These are phyloP conservation scores for Aphanomyces astaci DNA, from an alignment of 352 stramenopile species.

Conservation along the genomic window DNA sequence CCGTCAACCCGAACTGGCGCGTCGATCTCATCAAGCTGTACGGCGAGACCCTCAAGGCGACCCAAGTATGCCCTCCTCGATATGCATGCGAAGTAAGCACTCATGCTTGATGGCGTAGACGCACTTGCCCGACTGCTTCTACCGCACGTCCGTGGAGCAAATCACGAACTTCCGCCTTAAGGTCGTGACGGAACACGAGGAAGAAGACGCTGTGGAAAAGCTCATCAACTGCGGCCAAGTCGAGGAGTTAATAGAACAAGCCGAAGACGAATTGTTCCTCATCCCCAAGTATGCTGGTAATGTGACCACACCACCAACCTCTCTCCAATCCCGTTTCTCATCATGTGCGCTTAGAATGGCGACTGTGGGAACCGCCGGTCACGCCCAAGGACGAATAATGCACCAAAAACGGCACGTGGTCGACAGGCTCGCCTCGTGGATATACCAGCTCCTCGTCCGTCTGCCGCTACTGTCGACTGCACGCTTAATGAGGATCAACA, in stretches of 20 bases:
- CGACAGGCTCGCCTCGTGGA: no score
- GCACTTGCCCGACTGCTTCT: constrained; percentile 29
- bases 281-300: constrained; percentile 81
- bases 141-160: constrained; percentile 69
- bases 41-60: constrained; percentile 69
- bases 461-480: no score
- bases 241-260: constrained; percentile 83
- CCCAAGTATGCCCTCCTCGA: constrained; percentile 41
- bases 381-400: constrained; percentile 33
- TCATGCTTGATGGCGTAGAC: constrained; percentile 1
- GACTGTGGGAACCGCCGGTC: constrained; percentile 69
- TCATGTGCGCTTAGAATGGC: constrained; percentile 1
- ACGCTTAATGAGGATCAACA: no score
- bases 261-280: constrained; percentile 75
- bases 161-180: constrained; percentile 83
- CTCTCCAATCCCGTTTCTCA: not conserved
- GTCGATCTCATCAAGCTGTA: constrained; percentile 80
- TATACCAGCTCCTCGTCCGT: no score
- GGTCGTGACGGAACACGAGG: constrained; percentile 47
- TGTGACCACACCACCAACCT: constrained; percentile 20
- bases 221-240: constrained; percentile 83
- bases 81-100: not conserved
- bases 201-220: constrained; percentile 77
- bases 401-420: no score
- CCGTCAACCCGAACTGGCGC: constrained; percentile 76